Percentiles rank a stretch among this genome's conserved stretches.
phyloP scores from a whole-genome alignment of 2,329 filamentous ascomycete species.

The Aspergillus novofumigatus region DNA sequence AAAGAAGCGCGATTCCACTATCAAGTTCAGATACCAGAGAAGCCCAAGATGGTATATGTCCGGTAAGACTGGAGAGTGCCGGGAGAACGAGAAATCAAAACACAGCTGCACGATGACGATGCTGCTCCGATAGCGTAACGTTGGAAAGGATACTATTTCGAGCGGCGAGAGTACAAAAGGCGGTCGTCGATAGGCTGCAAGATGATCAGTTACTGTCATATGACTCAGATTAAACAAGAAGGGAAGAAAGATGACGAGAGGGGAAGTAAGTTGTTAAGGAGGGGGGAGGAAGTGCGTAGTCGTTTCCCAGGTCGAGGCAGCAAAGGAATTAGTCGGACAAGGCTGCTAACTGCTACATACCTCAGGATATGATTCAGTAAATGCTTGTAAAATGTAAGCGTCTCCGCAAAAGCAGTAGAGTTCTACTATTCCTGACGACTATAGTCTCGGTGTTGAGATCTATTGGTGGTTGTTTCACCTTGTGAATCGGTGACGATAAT shows the following conservation, averaged over 20 bases:
- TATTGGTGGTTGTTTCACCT: not conserved
- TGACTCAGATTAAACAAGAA: conserved; percentile 7
- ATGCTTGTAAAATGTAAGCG: not conserved
- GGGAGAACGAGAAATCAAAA: conserved; percentile 10
- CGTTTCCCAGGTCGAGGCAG: not conserved
- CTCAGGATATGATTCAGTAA: not conserved
- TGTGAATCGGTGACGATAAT: not conserved
- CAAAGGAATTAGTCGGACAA: conserved; percentile 12
- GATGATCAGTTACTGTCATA: conserved; percentile 16
- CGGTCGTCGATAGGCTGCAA: conserved; percentile 14
- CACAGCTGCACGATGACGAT: conserved; percentile 11
- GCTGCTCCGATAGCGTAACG: conserved; percentile 8
- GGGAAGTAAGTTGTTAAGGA: conserved; percentile 1
- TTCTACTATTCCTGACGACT: not conserved
- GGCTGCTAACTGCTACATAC: not conserved
- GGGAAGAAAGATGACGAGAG: conserved; percentile 9
- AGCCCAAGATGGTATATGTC: conserved; percentile 7
- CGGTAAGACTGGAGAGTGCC: conserved; percentile 10
- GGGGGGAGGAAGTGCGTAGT: conserved; percentile 3
- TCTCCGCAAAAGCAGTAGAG: not conserved
- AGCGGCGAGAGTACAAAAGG: conserved; percentile 6
- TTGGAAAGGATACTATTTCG: conserved; percentile 9
- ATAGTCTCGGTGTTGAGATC: not conserved
- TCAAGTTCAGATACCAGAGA: conserved; percentile 8
- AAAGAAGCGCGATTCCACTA: not conserved